Conservation (phyloP, 257 asterid genomes). For the Anisodus tanguticus region DNA sequence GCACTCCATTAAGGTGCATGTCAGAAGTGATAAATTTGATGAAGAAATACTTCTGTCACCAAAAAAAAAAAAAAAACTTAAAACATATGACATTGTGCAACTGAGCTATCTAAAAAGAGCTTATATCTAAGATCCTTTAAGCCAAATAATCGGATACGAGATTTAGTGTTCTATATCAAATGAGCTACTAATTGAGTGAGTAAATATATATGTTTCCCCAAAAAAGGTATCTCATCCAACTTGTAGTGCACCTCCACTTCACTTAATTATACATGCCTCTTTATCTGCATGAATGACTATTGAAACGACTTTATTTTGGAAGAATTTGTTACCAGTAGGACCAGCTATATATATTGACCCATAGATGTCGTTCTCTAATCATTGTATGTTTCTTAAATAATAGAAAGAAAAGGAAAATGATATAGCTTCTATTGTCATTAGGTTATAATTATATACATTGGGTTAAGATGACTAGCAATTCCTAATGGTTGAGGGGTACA, state of each 20-base stretch:
- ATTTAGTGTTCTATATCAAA: background rate
- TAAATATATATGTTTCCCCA: background rate
- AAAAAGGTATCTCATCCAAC: background rate
- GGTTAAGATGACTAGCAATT: no score
- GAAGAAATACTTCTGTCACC: no score
- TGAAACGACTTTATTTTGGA: background rate
- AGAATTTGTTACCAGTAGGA: background rate
- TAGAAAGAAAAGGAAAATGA: background rate
- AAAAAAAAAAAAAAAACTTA: no score
- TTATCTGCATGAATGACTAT: background rate
- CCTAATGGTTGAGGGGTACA: no score
- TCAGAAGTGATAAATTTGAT: background rate
- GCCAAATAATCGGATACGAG: no score
- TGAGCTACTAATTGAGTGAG: background rate
- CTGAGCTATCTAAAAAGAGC: no score
- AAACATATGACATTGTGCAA: no score
- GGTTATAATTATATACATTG: no score
- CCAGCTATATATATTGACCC: background rate
- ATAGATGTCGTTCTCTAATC: slow-evolving; percentile 23
- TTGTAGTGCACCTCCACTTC: background rate
- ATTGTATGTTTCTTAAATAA: slow-evolving; percentile 23
- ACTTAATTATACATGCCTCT: background rate
- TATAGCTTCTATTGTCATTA: no score
- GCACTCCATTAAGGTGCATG: background rate
- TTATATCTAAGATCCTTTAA: no score